Evolutionary conservation across 2,329 filamentous ascomycete species (phyloP), one percentile per base, ranked within the genome.

Genomic region (Cercospora zeae-maydis): DNA sequence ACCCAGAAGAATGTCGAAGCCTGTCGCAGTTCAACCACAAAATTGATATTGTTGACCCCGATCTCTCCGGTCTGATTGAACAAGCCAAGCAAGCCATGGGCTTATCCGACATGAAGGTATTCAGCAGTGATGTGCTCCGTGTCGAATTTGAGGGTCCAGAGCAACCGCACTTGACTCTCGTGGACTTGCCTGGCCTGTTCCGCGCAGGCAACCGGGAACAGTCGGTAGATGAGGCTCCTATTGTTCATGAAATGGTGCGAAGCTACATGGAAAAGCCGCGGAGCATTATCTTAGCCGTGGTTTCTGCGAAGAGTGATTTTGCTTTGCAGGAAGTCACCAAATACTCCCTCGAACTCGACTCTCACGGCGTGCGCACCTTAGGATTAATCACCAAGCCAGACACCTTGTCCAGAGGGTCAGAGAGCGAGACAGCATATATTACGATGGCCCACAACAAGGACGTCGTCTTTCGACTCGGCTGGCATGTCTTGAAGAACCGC

Each of bases 251-350:
- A 1, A 73, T 80, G 61, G 77, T 79, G 0, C 47, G 70, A 6
- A 33, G 42, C 1, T 80, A 80, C 58, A 75, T 80, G 67, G 24
- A 67, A 10, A 76, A 77, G 47, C 64, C 69, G 0, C 67, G 75
- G 2, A 75, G 74, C 0, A 75, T 79, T 42, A 79, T 81, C 13
- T 72, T 81, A 3, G 72, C 76, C 0, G 78, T 82, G 0, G 66
- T 81, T 1, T 74, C 75, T 0, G 76, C 77, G 4, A 76, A 74
- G 21, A 75, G 77, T 6, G 79, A 83, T 52, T 71, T 79, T 47
- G 74, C 73, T 0, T 80, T 75, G 0, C 78, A 82, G 58, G 72
- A 76, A 24, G 80, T 82, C 37, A 69, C 81, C 1, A 67, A 76
- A 19, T 66, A 75, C 39, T 76, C 78, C 61, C 74, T 75, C 21